Base-by-base conservation (phyloP, 2,329 filamentous ascomycete genomes). In the Fusarium keratoplasticum region DNA sequence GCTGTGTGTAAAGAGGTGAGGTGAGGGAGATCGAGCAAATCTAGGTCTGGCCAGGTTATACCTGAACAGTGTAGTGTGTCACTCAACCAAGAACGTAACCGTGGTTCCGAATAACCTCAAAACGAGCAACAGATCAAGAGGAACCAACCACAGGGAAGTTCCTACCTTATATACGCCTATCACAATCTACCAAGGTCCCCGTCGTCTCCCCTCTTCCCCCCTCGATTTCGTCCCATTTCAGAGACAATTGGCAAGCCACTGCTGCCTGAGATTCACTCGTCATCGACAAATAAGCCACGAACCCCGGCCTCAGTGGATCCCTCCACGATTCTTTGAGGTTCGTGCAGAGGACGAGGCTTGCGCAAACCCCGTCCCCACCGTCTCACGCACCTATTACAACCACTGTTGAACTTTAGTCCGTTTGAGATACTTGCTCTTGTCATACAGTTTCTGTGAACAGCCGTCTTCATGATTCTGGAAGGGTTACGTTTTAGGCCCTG, bases 201-300 rank as follows among this genome's bases (percentile, higher is more conserved):
- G 44, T 50, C 22, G 7, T 44, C 63, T 74, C 68, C 64, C 54
- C 63, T 65, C 61, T 57, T 35, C 33, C 66, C 59, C 35, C 57
- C 35, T 59, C 57, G 6, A 25, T 25, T 38, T 47, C 44, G 50
- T 60, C 33, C 57, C 71, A 55, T 54, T 22, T 59, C 64, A 72
- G 71, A 71, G 71, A 74, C 63, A 74, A 71, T 74, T 74, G 71
- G 68, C 44, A 74, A 69, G 65, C 63, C 58, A 63, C 40, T 31
- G 18, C 70, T 55, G 31, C 40, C 69, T 55, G 55, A 66, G 55
- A 40, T 66, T 61, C 44, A 62, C 29, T 44, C 58, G 47, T 65
- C 54, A 50, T 60, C 40, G 54, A 38, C 31, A 58, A 50, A 38
- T 36, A 33, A 38, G 38, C 58, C 29, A 25, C 27, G n/a, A 33